Evolutionary conservation across 1,139 yeast species (phyloP).

Genomic region (Yamadazyma songkhlaensis): DNA sequence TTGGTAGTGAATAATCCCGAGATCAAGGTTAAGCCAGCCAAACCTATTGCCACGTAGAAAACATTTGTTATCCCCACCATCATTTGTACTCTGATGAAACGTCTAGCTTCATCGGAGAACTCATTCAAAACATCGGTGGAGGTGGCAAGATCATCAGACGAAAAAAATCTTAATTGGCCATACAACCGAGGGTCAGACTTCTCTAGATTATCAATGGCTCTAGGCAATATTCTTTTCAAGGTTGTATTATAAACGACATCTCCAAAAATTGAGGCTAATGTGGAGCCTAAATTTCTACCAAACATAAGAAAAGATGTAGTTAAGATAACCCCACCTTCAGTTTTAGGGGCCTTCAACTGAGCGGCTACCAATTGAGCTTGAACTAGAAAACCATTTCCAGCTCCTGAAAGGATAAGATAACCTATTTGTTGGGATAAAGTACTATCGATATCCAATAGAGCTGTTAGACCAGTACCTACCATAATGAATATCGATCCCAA

Average conservation of each 20-base stretch:
- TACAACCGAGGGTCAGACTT: constrained; percentile 15
- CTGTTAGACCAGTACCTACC: constrained; percentile 32
- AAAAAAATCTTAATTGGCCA: constrained; percentile 18
- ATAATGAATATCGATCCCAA: constrained; percentile 25
- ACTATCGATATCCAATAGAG: constrained; percentile 31
- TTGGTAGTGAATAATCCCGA: constrained; percentile 24
- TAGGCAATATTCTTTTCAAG: constrained; percentile 17
- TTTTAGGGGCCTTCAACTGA: constrained; percentile 35
- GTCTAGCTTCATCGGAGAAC: constrained; percentile 23
- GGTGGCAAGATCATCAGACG: constrained; percentile 15
- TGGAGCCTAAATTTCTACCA: constrained; percentile 29
- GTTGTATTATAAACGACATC: constrained; percentile 34
- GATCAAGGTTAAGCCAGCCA: constrained; percentile 21
- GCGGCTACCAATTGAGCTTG: constrained; percentile 28
- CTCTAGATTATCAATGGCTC: constrained; percentile 16
- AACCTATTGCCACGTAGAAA: constrained; percentile 30
- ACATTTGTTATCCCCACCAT: constrained; percentile 31
- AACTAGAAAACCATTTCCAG: constrained; percentile 27
- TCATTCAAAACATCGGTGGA: constrained; percentile 18
- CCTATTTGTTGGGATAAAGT: constrained; percentile 29
- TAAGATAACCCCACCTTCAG: constrained; percentile 36
- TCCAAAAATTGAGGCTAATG: constrained; percentile 31
- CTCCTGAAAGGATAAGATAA: constrained; percentile 29
- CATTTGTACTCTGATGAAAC: constrained; percentile 26
- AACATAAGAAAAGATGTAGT: constrained; percentile 33